These are phyloP conservation scores for Tinospora cordifolia DNA, from an alignment of 164 flowering plant species.

Conservation along the genomic window DNA sequence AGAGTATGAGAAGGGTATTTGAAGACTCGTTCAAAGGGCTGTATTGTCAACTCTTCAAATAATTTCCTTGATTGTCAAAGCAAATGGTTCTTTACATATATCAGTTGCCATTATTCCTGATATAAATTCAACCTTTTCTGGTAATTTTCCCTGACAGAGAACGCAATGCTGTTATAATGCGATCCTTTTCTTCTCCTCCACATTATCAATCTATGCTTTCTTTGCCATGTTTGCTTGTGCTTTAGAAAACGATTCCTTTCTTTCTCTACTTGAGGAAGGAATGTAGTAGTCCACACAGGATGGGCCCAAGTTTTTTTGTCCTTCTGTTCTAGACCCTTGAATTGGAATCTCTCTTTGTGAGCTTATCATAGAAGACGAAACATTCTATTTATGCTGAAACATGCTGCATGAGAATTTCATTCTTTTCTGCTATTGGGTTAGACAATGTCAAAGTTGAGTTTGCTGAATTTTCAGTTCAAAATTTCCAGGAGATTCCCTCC, in stretches of 20 bases:
- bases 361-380: background rate
- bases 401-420: background rate
- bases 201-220: background rate
- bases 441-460: constrained; percentile 40
- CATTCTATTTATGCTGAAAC: background rate
- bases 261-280: background rate
- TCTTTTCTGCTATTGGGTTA: background rate
- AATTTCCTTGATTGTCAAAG: no score
- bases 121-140: background rate
- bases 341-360: constrained; percentile 3
- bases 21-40: no score
- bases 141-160: background rate
- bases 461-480: constrained; percentile 55
- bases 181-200: constrained; percentile 1
- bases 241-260: background rate
- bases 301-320: background rate
- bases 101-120: background rate
- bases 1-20: no score
- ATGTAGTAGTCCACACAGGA: background rate
- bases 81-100: background rate
- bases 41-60: no score
- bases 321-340: background rate
- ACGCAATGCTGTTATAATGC: background rate
- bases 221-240: background rate
- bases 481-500: constrained; percentile 36